A percentile compares a stretch with the other conserved stretches of the same genome.
Conservation (phyloP, 2,329 filamentous ascomycete genomes). For the Colletotrichum euphorbiae region DNA sequence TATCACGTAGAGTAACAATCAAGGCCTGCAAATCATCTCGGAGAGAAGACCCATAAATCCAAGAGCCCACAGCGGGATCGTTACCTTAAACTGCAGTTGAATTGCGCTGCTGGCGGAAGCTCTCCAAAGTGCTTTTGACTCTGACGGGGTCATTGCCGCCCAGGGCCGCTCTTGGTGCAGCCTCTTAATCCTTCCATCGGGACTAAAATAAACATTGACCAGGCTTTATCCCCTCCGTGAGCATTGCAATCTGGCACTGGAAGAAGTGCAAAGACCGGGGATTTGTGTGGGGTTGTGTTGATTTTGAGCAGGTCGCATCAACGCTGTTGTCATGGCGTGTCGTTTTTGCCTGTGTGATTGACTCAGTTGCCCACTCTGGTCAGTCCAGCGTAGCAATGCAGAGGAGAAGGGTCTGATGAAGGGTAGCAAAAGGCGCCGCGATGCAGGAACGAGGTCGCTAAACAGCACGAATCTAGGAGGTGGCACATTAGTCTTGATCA, state of each 20-base stretch:
- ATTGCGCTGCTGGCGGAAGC: too few relatives aligned
- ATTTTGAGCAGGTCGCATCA: conserved; percentile 3
- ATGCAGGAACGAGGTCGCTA: conserved; percentile 9
- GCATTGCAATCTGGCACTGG: background rate
- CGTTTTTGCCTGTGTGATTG: background rate
- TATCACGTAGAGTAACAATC: conserved; percentile 16
- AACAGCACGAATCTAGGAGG: conserved; percentile 29
- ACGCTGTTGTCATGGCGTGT: background rate
- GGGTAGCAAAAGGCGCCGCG: background rate
- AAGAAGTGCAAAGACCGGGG: background rate
- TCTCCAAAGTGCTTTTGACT: background rate
- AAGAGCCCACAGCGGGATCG: conserved; percentile 19
- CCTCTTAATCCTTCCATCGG: background rate
- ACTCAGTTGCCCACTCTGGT: conserved; percentile 22
- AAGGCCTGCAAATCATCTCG: background rate
- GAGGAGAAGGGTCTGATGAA: background rate
- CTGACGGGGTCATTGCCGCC: conserved; percentile 9
- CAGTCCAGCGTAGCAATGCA: conserved; percentile 9
- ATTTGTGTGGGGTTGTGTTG: background rate
- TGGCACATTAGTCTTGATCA: background rate
- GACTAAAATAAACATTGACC: background rate
- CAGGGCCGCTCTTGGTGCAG: conserved; percentile 1
- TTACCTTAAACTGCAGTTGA: conserved; percentile 32
- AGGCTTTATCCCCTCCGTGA: background rate
- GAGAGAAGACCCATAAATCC: background rate